These are phyloP conservation scores for Pestalotiopsis sp. DNA, from an alignment of 2,329 filamentous ascomycete genomes.

Conservation along the genomic window DNA sequence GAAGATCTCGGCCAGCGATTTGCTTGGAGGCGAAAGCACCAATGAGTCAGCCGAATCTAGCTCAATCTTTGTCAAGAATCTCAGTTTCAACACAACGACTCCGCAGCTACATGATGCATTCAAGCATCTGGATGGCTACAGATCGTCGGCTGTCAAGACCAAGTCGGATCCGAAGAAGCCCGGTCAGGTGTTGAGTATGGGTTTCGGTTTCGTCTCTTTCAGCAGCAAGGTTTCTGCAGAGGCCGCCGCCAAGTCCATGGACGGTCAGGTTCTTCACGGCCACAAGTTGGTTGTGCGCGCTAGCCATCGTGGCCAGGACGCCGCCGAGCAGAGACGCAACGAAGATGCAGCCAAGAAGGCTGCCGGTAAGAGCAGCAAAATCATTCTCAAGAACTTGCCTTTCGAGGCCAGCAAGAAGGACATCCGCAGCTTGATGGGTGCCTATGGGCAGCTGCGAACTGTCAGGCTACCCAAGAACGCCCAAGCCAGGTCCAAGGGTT, in stretches of 20 bases:
- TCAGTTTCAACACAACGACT: conserved; percentile 88
- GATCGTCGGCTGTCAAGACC: conserved; percentile 88
- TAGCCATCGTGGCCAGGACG: conserved; percentile 85
- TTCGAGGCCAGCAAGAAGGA: conserved; percentile 97
- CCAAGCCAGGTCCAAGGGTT: conserved; percentile 84
- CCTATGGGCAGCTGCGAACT: conserved; percentile 89
- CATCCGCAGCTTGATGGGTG: conserved; percentile 79
- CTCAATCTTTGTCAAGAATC: conserved; percentile 92
- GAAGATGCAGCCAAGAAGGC: conserved; percentile 83
- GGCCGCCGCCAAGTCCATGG: conserved; percentile 81
- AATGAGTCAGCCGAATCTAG: conserved; percentile 64
- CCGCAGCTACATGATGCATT: conserved; percentile 77
- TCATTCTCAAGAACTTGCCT: conserved; percentile 97
- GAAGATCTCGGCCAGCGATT: conserved; percentile 70
- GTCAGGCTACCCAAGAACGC: conserved; percentile 96
- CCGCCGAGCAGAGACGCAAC: conserved; percentile 81
- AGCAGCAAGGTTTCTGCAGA: conserved; percentile 75
- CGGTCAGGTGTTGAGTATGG: conserved; percentile 90
- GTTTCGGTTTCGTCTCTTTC: conserved; percentile 95
- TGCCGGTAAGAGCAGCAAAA: conserved; percentile 79
- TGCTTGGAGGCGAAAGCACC: conserved; percentile 62
- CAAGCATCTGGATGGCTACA: conserved; percentile 80
- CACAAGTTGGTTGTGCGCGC: conserved; percentile 84
- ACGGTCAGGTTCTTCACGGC: conserved; percentile 83
- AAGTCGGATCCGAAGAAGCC: conserved; percentile 91